Evolutionary conservation across 208 protist species (phyloP), one percentile per base, ranked within the genome.

Genomic region (Wallacemonas sp.): DNA sequence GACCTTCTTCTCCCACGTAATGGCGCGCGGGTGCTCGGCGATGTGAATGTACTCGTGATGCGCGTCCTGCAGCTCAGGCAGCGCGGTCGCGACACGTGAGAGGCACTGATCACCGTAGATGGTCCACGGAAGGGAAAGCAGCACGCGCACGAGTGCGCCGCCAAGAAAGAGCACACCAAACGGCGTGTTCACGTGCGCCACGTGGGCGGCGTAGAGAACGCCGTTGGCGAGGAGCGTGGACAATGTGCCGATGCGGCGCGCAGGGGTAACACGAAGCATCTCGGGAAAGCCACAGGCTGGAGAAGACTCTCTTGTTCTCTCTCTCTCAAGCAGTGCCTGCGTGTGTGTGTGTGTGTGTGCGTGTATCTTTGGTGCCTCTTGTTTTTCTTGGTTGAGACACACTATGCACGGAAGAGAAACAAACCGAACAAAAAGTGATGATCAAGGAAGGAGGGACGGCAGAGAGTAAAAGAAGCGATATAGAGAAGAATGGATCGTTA

Each of bases 71-170:
- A 96, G 74, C 70, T 93, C 84, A 7, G 91, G 88, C 41, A 87
- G 54, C 14, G 88, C 91, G 38, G 62, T 54, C 1, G 86, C 86
- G 8, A 78, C 65, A 3, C 87, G 81, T 7, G 73, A 50, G n/a
- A 96, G 68, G 61, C 82, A 91, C 26, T 78, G 76, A 52, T 96
- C 88, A 45, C 91, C 91, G 78, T 96, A 96, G 23, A 94, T 67
- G 41, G 79, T 86, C 8, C 67, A 50, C 3, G 85, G 82, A 22
- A 96, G 55, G 0, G 36, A 73, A 4, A 64, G 62, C 18, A 74
- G 23, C 2, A 49, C 65, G 32, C 86, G 87, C 46, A 88, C 85
- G 46, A 92, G 12, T 23, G 67, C 71, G 20, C 87, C 87, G 29
- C 77, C 66, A 26, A 89, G 42, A 8, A 91, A 8, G 7, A 96